Conservation (phyloP, 768 basidiomycete species). For the Mycena rebaudengoi region DNA sequence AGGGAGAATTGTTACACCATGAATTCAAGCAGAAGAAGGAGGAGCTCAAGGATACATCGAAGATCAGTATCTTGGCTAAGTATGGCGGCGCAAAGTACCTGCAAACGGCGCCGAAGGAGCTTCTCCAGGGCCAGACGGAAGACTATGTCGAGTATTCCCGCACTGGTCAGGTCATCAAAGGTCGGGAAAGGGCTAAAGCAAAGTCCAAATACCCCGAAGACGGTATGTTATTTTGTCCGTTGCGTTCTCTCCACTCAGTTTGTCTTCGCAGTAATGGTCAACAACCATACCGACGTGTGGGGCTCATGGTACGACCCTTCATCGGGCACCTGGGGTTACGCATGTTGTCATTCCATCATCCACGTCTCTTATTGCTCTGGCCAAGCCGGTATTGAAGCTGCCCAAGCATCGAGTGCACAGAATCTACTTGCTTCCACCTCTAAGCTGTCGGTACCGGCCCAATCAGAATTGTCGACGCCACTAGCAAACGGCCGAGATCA, state of each 20-base stretch:
- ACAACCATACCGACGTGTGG: slow-evolving; percentile 98
- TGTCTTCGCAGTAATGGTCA: slow-evolving; percentile 70
- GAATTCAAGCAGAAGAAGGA: slow-evolving; percentile 96
- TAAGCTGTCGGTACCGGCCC: slow-evolving; percentile 36
- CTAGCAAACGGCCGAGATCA: not conserved
- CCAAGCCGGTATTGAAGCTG: slow-evolving; percentile 80
- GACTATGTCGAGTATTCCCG: slow-evolving; percentile 97
- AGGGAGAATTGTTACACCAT: slow-evolving; percentile 89
- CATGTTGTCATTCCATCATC: slow-evolving; percentile 89
- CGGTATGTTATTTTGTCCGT: slow-evolving; percentile 59
- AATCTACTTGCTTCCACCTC: slow-evolving; percentile 62
- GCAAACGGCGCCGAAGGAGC: slow-evolving; percentile 87
- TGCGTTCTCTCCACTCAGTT: slow-evolving; percentile 14
- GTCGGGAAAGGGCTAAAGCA: slow-evolving; percentile 86
- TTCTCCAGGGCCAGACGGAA: slow-evolving; percentile 95
- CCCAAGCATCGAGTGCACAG: slow-evolving; percentile 78
- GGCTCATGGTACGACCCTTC: slow-evolving; percentile 90
- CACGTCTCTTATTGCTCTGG: slow-evolving; percentile 95
- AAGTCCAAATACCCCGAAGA: slow-evolving; percentile 97
- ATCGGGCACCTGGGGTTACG: slow-evolving; percentile 87
- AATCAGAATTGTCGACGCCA: slow-evolving; percentile 29
- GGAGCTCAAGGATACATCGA: slow-evolving; percentile 85
- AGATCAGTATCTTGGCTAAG: slow-evolving; percentile 88
- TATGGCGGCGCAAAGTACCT: slow-evolving; percentile 97
- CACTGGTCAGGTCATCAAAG: slow-evolving; percentile 90